phyloP scores from a whole-genome alignment of 192 early-diverging fungal genomes.

The Linnemannia exigua region DNA sequence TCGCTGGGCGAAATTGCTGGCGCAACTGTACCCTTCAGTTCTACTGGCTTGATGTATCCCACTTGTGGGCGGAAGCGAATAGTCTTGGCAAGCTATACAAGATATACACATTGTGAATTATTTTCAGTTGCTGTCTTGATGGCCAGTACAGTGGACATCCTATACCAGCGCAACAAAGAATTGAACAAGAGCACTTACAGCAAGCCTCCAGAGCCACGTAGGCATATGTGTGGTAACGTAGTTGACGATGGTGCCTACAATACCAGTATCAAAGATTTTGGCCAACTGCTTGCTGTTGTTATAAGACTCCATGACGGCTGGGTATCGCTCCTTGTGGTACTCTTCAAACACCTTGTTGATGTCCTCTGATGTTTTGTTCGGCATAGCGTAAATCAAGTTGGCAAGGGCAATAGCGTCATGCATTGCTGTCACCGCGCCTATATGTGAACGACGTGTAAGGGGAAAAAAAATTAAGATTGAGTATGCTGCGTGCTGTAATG shows the following conservation, averaged over 20 bases:
- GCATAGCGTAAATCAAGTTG: constrained; percentile 5
- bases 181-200: not conserved
- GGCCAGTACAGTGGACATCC: no score
- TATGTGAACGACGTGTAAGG: not conserved
- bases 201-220: not conserved
- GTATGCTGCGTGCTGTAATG: not conserved
- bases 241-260: not conserved
- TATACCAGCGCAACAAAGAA: not conserved
- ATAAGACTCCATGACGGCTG: constrained; percentile 8
- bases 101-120: not conserved
- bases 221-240: not conserved
- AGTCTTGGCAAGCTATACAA: not conserved
- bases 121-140: no score
- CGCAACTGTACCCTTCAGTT: not conserved
- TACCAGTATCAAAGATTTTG: not conserved
- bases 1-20: not conserved
- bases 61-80: not conserved
- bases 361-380: not conserved
- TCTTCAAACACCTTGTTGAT: constrained; percentile 2
- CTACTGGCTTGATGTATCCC: not conserved
- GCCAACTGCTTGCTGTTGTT: constrained; percentile 11
- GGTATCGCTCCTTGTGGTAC: constrained; percentile 12
- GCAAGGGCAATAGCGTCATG: constrained; percentile 18
- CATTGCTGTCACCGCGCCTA: constrained; percentile 11
- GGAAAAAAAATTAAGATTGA: no score